Percentiles rank a stretch among this genome's conserved stretches.
These are phyloP conservation scores for Rosa hybrid DNA, from an alignment of 331 rosid genomes.

Conservation along the genomic window DNA sequence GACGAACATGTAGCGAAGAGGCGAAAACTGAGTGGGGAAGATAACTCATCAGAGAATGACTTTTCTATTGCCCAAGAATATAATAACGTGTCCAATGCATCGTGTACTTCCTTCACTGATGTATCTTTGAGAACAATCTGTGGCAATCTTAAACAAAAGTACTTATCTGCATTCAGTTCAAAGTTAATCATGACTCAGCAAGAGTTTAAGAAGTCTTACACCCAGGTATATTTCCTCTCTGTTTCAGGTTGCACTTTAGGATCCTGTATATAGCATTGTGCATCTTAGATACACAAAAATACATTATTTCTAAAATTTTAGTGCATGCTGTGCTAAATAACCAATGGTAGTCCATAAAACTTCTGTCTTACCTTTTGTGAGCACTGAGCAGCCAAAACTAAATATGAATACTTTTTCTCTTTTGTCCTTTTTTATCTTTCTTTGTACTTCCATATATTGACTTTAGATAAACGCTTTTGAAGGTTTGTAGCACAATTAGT, in stretches of 20 bases:
- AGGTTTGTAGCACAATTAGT: slow-evolving; percentile 58
- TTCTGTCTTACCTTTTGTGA: not conserved
- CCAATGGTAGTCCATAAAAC: not conserved
- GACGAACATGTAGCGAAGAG: slow-evolving; percentile 60
- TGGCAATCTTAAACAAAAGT: slow-evolving; percentile 66
- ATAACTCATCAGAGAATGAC: slow-evolving; percentile 39
- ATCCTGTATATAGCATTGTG: not conserved
- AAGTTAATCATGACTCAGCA: slow-evolving; percentile 68
- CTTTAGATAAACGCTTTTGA: slow-evolving; percentile 11
- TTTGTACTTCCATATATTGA: not conserved
- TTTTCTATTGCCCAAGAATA: slow-evolving; percentile 29
- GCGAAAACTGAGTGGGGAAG: slow-evolving; percentile 48
- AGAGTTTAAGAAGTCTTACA: slow-evolving; percentile 67
- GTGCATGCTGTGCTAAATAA: slow-evolving; percentile 6
- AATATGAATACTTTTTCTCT: not conserved
- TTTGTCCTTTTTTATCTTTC: not conserved
- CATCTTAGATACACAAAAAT: not conserved
- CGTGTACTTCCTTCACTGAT: slow-evolving; percentile 36
- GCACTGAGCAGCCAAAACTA: not conserved
- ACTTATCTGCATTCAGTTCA: slow-evolving; percentile 66
- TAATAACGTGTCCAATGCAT: slow-evolving; percentile 29
- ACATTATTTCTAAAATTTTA: not conserved
- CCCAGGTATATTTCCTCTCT: slow-evolving; percentile 53
- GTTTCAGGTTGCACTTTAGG: not conserved
- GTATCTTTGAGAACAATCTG: slow-evolving; percentile 50